Base-by-base conservation (phyloP, 2,329 filamentous ascomycete species). In the Hypomyces rosellus region DNA sequence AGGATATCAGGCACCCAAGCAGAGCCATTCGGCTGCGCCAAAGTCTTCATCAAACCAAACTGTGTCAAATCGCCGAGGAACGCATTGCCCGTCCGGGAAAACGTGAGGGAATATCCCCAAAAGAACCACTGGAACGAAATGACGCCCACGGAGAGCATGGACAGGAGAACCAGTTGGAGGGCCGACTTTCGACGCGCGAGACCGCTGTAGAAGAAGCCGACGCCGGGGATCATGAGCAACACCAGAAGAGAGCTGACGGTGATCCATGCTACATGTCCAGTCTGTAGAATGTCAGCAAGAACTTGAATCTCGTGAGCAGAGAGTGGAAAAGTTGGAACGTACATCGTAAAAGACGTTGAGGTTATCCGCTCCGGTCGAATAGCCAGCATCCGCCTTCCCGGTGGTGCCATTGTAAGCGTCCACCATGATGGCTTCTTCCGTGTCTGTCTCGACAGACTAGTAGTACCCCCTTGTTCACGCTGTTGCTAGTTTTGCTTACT, bases 51-150 rank as follows among this genome's bases (percentile, higher is more conserved):
- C 60, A 95, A 80, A 34, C 88, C 90, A 61, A 95, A 85, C 76
- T 95, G 91, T 58, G 80, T 75, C 44, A 95, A 76, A 57, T 90
- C 80, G 42, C 89, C 89, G 54, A 95, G 85, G 73, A 83, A 95
- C 56, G 76, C 76, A 59, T 85, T 86, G 51, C 88, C 88, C 18
- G 81, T 81, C 68, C 90, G 88, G 6, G 88, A 90, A 69, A 95
- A 95, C 55, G 88, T 79, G 47, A 95, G 74, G 11, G 87, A 92
- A 69, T 92, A 95, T 44, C 89, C 89, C 89, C 89, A 95, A 75
- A 95, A 92, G 75, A 95, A 95, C 89, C 90, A 96, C 65, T 95
- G 89, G 71, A 95, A 95, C 45, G 83, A 85, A 54, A 90, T 82
- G 57, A 95, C 82, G 11, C 82, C 87, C 4, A 86, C 81, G 14